phyloP scores from a whole-genome alignment of 169 alveolate genomes.

The Cryptosporidium ubiquitum region DNA sequence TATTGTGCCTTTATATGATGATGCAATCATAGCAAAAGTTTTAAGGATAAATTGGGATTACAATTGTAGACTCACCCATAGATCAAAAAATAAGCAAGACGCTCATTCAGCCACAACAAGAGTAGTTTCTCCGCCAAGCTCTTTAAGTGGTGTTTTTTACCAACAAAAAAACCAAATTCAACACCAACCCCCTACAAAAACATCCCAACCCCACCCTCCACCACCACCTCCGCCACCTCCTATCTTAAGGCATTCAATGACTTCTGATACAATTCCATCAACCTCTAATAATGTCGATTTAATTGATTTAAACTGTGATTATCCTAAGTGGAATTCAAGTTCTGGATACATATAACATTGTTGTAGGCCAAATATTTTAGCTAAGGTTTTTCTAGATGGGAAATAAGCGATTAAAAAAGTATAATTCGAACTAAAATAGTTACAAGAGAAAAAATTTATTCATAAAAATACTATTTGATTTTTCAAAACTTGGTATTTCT shows the following conservation, averaged over 20 bases:
- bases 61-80: neutral
- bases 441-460: neutral
- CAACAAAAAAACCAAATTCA: too few species aligned
- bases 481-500: neutral
- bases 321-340: slow-evolving; percentile 20
- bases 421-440: neutral
- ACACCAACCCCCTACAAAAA: neutral
- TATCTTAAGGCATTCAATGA: neutral
- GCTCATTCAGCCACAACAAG: neutral
- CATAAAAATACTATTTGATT: too few species aligned
- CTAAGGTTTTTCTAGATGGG: neutral
- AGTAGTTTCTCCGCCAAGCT: neutral
- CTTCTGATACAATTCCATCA: slow-evolving; percentile 5
- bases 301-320: slow-evolving; percentile 40
- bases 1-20: slow-evolving; percentile 37
- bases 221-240: slow-evolving; percentile 12
- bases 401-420: neutral
- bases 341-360: slow-evolving; percentile 39
- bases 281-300: slow-evolving; percentile 6
- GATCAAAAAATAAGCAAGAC: neutral
- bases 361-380: neutral
- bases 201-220: neutral
- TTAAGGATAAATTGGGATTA: slow-evolving; percentile 52
- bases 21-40: slow-evolving; percentile 47
- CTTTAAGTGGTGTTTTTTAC: neutral